Base-by-base conservation (phyloP, 2,329 filamentous ascomycete species). In the Seiridium unicorne region DNA sequence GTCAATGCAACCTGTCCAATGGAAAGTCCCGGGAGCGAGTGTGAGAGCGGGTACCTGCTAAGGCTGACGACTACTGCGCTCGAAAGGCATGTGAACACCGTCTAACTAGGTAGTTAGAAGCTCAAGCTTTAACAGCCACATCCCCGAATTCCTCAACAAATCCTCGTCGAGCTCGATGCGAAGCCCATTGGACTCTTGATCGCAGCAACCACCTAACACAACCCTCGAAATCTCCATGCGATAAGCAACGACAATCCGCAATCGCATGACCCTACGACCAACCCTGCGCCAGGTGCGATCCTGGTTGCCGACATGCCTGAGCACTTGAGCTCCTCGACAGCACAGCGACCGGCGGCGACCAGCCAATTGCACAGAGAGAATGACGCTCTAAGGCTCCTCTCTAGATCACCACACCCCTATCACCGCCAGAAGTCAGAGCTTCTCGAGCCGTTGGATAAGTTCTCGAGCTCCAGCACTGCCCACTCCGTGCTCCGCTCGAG, bases 351-450 rank as follows among this genome's bases (percentile, higher is more conserved):
- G 26, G 36, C 44, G 34, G 57, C 47, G 8, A n/a, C 31, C 34
- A 46, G 11, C 65, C 71, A 75, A 32, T 65, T 59, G 5, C 40
- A 68, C 59, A 71, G 74, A 42, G 74, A 78, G 60, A 70, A 74
- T 53, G 73, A 76, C 54, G 68, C 63, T 55, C 68, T 86, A 67
- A 79, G 82, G 68, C 72, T 77, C 51, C 78, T 84, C 62, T 83
- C 81, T 58, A 84, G 88, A 66, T 88, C 87, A 48, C 88, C 89
- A 51, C 86, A 90, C 71, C 88, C 88, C 1, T 90, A 90, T 67
- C 84, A 86, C 68, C 85, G 82, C 67, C 84, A 83, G 60, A 81
- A 77, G 61, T 78, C 75, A 64, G 84, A 88, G 67, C 76, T 87
- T 10, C 80, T 81, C 31, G 79, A 86, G 61, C 73, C 82, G 54